Evolutionary conservation across 2,329 filamentous ascomycete genomes (phyloP).

Genomic region (Pezicula radicicola): DNA sequence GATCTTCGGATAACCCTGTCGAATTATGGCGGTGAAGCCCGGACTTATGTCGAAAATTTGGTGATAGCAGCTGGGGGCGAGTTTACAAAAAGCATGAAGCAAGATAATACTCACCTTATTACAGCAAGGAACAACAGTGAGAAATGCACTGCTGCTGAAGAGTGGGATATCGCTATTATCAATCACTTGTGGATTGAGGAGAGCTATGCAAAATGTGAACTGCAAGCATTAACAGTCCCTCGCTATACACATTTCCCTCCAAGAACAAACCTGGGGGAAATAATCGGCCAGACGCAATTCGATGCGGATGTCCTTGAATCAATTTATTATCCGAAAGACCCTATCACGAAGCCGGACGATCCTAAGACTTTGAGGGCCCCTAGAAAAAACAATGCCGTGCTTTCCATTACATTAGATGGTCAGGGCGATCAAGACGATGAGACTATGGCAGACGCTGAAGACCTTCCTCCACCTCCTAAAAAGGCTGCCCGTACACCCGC

Average conservation of each 20-base stretch:
- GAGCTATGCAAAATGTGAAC: constrained; percentile 85
- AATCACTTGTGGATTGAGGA: constrained; percentile 99
- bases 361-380: constrained; percentile 43
- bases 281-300: constrained; percentile 85
- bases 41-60: constrained; percentile 90
- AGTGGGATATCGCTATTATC: constrained; percentile 87
- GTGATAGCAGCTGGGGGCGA: constrained; percentile 79
- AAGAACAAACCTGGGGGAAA: constrained; percentile 87
- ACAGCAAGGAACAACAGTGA: constrained; percentile 87
- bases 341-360: constrained; percentile 39
- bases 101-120: constrained; percentile 93
- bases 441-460: constrained; percentile 14
- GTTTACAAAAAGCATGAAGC: constrained; percentile 92
- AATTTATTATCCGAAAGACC: constrained; percentile 56
- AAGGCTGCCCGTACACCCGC: constrained; percentile 22
- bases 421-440: constrained; percentile 8
- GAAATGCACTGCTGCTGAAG: constrained; percentile 86
- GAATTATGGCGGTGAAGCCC: constrained; percentile 93
- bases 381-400: constrained; percentile 40
- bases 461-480: constrained; percentile 19
- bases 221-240: constrained; percentile 67
- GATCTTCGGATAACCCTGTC: constrained; percentile 81
- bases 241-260: constrained; percentile 85
- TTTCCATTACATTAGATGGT: constrained; percentile 14
- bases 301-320: constrained; percentile 60